Base-by-base conservation (phyloP, 257 asterid species). In the Schizonepeta tenuifolia region DNA sequence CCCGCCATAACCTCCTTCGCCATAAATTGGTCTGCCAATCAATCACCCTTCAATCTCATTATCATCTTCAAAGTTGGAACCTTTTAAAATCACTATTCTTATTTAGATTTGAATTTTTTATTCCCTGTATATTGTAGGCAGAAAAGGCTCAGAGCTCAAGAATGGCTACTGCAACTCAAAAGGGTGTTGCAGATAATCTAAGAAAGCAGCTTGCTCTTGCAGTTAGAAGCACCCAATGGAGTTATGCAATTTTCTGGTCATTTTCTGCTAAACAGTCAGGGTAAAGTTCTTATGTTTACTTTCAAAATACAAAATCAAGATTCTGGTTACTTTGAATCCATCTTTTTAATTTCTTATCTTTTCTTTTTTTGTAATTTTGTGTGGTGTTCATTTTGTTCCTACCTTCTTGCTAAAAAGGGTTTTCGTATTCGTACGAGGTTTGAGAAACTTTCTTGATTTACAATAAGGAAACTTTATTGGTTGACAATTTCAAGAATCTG, bases 181-280 rank as follows among this genome's bases (percentile, higher is more conserved):
- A 86, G 53, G 84, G 64, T 24, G 81, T 65, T 7, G 67, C 81
- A 59, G 82, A 78, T 40, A 85, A 76, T 71, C 82, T 92, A 26
- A 92, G 84, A 78, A 79, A 79, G 72, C 86, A 83, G 78, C 96
- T 92, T 72, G 95, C 95, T 78, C 60, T 82, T 72, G 94, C 98
- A 67, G 86, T 86, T 67, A 85, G 84, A 86, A 84, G 86, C 77
- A 88, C 83, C 61, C 91, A 88, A 65, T 92, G 98, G 98, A 86
- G 91, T 80, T 92, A 92, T 80, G 97, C 94, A 11, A 84, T 92
- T 55, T 90, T 88, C 79, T 92, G 98, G 98, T 86, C 98, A 46
- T 43, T 77, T 80, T 86, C 97, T 60, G 73, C 88, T 70, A 69
- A 55, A 51, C 83, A 87, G 35, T 81, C 88, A 3, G 97, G 95